Evolutionary conservation across 1,284 basidiomycete species (phyloP), one percentile per base, ranked within the genome.

Genomic region (Pseudozyma flocculosa): DNA sequence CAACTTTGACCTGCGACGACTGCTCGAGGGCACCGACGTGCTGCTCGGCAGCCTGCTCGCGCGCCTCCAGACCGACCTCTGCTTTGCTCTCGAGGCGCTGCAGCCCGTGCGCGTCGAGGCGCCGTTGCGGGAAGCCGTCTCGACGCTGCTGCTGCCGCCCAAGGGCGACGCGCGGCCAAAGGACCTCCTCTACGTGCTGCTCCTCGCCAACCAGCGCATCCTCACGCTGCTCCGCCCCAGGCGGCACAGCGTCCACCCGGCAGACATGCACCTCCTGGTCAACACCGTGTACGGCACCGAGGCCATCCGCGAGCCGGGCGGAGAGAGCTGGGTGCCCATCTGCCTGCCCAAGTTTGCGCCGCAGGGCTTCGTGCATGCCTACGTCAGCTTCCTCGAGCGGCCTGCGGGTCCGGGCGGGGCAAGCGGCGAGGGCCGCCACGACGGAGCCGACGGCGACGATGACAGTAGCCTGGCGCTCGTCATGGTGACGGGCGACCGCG

Each of bases 311-410:
- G 48, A 55, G 1, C 50, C 48, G 19, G 65, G 68, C 3, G 58
- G 48, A 0, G 87, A 92, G 19, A 88, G 88, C 4, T 98, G 92
- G 90, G 83, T 97, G 2, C 95, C 95, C 0, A 84, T 99, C 44
- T 98, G 94, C 75, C 84, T 99, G 11, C 94, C 95, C 0, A 92
- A 92, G 75, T 96, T 91, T 81, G 93, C 96, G 68, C 83, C 91
- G 0, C 82, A 87, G 1, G 89, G 88, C 0, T 97, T 97, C 78
- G 86, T 95, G 18, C 92, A 98, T 78, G 89, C 90, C 17, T 96
- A 94, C 72, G 85, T 96, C 48, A 86, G 86, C 34, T 94, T 89
- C 76, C 78, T 87, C 19, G 80, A 80, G 22, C 26, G 26, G 11
- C 26, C 26, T 11, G 26, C n/a, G n/a, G n/a, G n/a, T n/a, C n/a